These are phyloP conservation scores for Coniochaeta ligniaria DNA, from an alignment of 2,329 filamentous ascomycete species.

Conservation along the genomic window DNA sequence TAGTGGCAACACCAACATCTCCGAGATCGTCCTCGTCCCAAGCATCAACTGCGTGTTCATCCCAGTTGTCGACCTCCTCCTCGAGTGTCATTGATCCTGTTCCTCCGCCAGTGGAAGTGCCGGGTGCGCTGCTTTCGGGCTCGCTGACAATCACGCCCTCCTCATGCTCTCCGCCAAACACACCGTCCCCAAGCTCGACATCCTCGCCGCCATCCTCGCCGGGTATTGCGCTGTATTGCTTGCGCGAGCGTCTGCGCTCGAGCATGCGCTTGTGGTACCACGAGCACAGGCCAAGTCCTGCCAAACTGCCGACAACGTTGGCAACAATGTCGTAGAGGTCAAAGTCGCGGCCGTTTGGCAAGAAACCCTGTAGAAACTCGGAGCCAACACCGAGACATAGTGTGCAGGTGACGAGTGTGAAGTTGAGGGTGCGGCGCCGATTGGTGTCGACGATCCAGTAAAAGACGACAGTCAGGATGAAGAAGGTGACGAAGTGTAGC, in stretches of 20 bases:
- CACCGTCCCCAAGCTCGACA: slow-evolving; percentile 66
- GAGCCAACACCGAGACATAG: slow-evolving; percentile 63
- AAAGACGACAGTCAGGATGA: slow-evolving; percentile 77
- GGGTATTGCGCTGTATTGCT: slow-evolving; percentile 46
- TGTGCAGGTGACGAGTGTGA: slow-evolving; percentile 78
- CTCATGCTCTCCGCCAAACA: slow-evolving; percentile 43
- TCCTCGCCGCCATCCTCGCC: slow-evolving; percentile 54
- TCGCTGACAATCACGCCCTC: slow-evolving; percentile 46
- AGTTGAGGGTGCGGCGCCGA: slow-evolving; percentile 74
- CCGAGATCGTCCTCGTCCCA: slow-evolving; percentile 46
- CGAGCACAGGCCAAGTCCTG: slow-evolving; percentile 65
- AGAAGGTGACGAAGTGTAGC: slow-evolving; percentile 83
- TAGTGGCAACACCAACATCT: slow-evolving; percentile 13
- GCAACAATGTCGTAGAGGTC: slow-evolving; percentile 83
- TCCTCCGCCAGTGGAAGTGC: slow-evolving; percentile 9
- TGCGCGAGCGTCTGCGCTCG: slow-evolving; percentile 75
- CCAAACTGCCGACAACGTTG: slow-evolving; percentile 73
- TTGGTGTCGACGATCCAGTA: slow-evolving; percentile 97
- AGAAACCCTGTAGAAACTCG: slow-evolving; percentile 66
- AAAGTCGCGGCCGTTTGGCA: slow-evolving; percentile 65
- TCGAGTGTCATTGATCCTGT: slow-evolving; percentile 47
- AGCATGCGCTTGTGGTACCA: slow-evolving; percentile 97
- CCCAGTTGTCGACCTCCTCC: slow-evolving; percentile 87
- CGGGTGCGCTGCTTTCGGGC: slow-evolving; percentile 1
- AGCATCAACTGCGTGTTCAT: slow-evolving; percentile 65